Conservation (phyloP, 2,329 filamentous ascomycete genomes). For the Beauveria asiatica region DNA sequence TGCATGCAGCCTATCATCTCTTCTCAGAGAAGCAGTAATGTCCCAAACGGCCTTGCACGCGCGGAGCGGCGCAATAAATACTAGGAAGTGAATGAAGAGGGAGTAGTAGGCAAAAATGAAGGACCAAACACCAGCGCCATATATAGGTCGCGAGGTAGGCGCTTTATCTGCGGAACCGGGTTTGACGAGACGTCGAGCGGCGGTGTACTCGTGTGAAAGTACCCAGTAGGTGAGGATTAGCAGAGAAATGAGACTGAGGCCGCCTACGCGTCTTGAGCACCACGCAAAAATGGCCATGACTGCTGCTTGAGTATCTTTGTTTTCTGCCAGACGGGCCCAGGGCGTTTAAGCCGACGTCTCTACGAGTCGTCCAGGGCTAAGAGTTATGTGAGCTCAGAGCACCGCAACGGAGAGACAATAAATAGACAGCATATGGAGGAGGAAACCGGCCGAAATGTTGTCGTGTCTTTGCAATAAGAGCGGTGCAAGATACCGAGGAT, state of each 20-base stretch:
- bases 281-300: constrained; percentile 47
- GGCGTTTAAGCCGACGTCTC: not conserved
- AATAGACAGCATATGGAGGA: too few relatives aligned
- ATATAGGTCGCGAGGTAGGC: constrained; percentile 21
- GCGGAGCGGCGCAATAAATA: constrained; percentile 54
- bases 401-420: not conserved
- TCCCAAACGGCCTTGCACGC: constrained; percentile 54
- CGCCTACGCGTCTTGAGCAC: constrained; percentile 45
- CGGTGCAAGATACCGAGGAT: too few relatives aligned
- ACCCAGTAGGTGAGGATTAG: constrained; percentile 46
- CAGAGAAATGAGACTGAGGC: constrained; percentile 44
- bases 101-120: constrained; percentile 55
- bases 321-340: not conserved
- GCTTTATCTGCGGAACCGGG: constrained; percentile 8
- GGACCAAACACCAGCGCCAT: constrained; percentile 42
- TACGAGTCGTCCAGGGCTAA: too few relatives aligned
- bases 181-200: constrained; percentile 27
- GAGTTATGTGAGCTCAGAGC: too few relatives aligned
- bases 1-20: constrained; percentile 35
- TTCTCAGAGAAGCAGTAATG: constrained; percentile 43
- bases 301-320: too few relatives aligned
- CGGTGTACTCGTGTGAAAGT: constrained; percentile 40
- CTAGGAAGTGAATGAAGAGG: constrained; percentile 54
- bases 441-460: too few relatives aligned
- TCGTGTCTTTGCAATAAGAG: too few relatives aligned